Evolutionary conservation across 805 yeast genomes (phyloP).

Genomic region (Wickerhamomyces canadensis): DNA sequence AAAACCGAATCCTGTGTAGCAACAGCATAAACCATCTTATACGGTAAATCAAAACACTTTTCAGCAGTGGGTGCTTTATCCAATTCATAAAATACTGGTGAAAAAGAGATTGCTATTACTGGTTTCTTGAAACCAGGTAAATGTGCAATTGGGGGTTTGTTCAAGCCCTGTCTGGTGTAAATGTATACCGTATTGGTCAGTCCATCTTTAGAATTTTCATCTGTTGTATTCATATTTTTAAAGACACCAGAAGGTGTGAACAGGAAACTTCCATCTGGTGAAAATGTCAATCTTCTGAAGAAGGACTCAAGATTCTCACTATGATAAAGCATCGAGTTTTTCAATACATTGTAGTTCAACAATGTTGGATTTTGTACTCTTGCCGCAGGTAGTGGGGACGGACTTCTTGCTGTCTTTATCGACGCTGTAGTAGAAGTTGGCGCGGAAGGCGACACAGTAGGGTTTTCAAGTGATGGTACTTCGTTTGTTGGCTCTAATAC

Average conservation of each 20-base stretch:
- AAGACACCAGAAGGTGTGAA: conserved; percentile 73
- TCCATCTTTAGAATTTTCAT: conserved; percentile 30
- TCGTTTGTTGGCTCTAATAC: neutral
- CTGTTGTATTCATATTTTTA: conserved; percentile 25
- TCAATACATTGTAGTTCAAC: conserved; percentile 21
- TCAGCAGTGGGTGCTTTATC: conserved; percentile 6
- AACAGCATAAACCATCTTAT: conserved; percentile 83
- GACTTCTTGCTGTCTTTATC: conserved; percentile 21
- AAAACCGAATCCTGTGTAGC: conserved; percentile 86
- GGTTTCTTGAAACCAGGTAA: conserved; percentile 79
- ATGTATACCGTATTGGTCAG: conserved; percentile 69
- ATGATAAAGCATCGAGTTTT: conserved; percentile 55
- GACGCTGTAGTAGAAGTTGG: conserved; percentile 28
- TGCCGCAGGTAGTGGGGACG: conserved; percentile 42
- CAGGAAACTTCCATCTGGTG: conserved; percentile 84
- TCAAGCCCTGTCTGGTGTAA: conserved; percentile 65
- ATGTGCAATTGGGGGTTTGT: conserved; percentile 67
- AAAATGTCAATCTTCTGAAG: conserved; percentile 77
- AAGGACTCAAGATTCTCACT: conserved; percentile 87
- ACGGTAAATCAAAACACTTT: conserved; percentile 52
- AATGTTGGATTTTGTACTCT: conserved; percentile 22
- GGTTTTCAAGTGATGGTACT: neutral
- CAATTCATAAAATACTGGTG: conserved; percentile 54
- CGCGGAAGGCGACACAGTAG: conserved; percentile 16
- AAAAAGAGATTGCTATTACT: conserved; percentile 76